A percentile compares a stretch with the other conserved stretches of the same genome.
Evolutionary conservation across 441 rosid genomes (phyloP).

Genomic region (Erodium trifolium): DNA sequence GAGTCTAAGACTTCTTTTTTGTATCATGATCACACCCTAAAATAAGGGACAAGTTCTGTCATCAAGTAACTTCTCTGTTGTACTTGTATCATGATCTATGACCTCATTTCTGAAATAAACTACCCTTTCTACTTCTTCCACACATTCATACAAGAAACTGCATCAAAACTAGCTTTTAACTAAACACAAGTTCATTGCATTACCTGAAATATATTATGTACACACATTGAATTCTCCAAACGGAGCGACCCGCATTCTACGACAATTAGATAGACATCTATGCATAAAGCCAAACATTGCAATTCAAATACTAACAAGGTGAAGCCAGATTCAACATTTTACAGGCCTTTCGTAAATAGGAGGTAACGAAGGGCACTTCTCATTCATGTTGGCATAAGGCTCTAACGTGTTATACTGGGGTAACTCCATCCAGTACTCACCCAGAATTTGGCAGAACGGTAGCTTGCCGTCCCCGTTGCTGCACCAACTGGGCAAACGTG

Average conservation of each 20-base stretch:
- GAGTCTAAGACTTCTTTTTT: too few species aligned
- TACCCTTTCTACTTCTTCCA: neutral
- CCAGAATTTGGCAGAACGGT: conserved; percentile 79
- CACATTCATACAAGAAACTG: neutral
- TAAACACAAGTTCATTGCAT: neutral
- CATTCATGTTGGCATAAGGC: conserved; percentile 80
- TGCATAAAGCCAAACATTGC: neutral
- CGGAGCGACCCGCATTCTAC: neutral
- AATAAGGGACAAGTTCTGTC: too few species aligned
- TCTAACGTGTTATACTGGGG: conserved; percentile 65
- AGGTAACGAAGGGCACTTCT: conserved; percentile 89
- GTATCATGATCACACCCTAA: too few species aligned
- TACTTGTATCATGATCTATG: neutral
- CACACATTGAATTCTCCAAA: neutral
- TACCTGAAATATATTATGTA: neutral
- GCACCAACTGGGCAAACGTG: conserved; percentile 78
- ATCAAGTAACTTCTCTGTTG: too few species aligned
- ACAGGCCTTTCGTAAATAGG: conserved; percentile 68
- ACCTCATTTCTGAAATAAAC: neutral
- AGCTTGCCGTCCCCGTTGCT: conserved; percentile 40
- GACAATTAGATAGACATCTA: neutral
- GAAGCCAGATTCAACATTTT: neutral
- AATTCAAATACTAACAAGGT: neutral
- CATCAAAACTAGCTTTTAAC: neutral
- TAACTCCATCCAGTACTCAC: conserved; percentile 78